Conservation (phyloP, 441 rosid species). For the Arabidopsis hybrid region DNA sequence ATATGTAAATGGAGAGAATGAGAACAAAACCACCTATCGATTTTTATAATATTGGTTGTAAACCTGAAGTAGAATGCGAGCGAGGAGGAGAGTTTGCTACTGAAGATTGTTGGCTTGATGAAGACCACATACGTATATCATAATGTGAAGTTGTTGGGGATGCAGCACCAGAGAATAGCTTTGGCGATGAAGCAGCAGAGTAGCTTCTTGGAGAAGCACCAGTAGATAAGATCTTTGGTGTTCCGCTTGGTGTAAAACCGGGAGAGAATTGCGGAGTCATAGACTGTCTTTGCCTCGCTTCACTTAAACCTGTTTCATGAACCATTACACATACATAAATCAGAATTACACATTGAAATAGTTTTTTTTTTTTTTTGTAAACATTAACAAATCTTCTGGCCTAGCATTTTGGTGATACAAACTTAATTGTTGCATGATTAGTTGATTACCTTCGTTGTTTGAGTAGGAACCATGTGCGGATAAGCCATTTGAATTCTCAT, state of each 20-base stretch:
- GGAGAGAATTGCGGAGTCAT: slow-evolving; percentile 73
- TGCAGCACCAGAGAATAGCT: slow-evolving; percentile 61
- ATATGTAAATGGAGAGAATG: neutral
- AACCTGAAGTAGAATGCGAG: slow-evolving; percentile 73
- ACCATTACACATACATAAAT: slow-evolving; percentile 1
- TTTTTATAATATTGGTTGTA: neutral
- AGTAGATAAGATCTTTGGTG: slow-evolving; percentile 78
- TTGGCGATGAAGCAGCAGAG: slow-evolving; percentile 75
- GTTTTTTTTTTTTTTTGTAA: neutral
- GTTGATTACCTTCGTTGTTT: slow-evolving; percentile 59
- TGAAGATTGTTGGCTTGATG: slow-evolving; percentile 86
- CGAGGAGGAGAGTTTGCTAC: slow-evolving; percentile 88
- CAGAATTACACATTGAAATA: neutral
- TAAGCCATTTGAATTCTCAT: slow-evolving; percentile 57
- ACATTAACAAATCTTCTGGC: neutral
- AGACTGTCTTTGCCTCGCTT: slow-evolving; percentile 60
- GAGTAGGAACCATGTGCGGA: slow-evolving; percentile 45
- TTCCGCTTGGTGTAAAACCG: slow-evolving; percentile 55
- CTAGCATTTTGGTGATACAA: neutral
- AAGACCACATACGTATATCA: slow-evolving; percentile 73
- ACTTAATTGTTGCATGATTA: neutral
- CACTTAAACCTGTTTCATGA: slow-evolving; percentile 49
- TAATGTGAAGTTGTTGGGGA: slow-evolving; percentile 71
- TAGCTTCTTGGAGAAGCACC: slow-evolving; percentile 74
- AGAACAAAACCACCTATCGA: neutral